Base-by-base conservation (phyloP, 768 basidiomycete species). In the Omphalotus guepiniiformis region DNA sequence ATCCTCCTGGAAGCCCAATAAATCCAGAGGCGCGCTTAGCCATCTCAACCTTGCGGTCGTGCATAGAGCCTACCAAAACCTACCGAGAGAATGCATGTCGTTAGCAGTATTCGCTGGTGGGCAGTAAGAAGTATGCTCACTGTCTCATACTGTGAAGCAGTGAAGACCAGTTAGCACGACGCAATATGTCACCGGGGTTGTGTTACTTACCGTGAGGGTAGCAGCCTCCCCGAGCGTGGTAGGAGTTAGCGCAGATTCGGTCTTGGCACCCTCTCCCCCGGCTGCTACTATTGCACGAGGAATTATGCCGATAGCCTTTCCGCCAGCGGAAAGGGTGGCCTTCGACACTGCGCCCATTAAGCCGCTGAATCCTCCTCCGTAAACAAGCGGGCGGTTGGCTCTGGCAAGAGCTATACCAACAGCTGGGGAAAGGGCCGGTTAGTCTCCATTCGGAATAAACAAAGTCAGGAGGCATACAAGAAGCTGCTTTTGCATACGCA, bases 1-100 rank as follows among this genome's bases (percentile, higher is more conserved):
- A 96, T 0, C 95, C 95, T n/a, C 95, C 95, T 1, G 95, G 94
- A 15, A 98, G 69, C 7, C 83, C 90, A 41, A 97, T 70, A 56
- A 98, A 98, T 0, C 83, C 93, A 15, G 76, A 74, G 0, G 79
- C 80, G 6, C 86, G 72, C 53, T 78, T 78, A 0, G 94, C 93
- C 93, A 98, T 96, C 61, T 88, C 82, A 7, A 87, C 73, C 60
- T 96, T 97, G 12, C 94, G 82, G 57, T 93, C 83, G 52, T 90
- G 88, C 87, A 92, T 92, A 0, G 85, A 85, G 49, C 79, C 69
- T 2, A 90, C 88, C 5, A 92, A 62, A 44, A 91, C 70, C 80
- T 86, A 49, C 40, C 44, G 51, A 50, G n/a, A n/a, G n/a, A n/a
- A 3, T 46, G n/a, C 32, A 45, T 52, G 32, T 42, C 47, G 46